Evolutionary conservation across 805 yeast genomes (phyloP), one percentile per base, ranked within the genome.

Genomic region (Debaryomyces castellii): DNA sequence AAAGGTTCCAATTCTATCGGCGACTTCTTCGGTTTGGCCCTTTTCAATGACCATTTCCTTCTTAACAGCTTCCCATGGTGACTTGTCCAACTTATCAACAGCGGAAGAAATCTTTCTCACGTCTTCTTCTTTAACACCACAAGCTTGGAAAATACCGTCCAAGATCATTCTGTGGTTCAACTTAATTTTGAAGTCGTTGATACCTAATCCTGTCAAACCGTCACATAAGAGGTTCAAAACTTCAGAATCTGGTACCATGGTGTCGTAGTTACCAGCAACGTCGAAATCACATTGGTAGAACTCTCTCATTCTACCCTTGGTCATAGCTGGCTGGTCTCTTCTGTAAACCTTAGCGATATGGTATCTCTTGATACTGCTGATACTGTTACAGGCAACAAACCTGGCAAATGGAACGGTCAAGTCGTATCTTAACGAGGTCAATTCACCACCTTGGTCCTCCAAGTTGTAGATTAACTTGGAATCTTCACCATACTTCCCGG

Each of bases 321-420:
- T 92, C 99, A 94, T 94, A 7, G 99, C 99, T 4, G 99, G 99
- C 71, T 94, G 99, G 66, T 94, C 99, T 71, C 99, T 87, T 74
- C 99, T 84, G 72, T 94, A 94, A 44, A 94, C 99, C 67, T 94
- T 94, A 56, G 99, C 99, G 53, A 94, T 89, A 71, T 94, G 99
- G 66, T 83, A 94, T 63, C 99, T 80, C 72, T 94, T 94, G 69
- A 94, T 92, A 61, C 76, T 81, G 57, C 89, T 85, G 50, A 94
- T 81, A 58, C 88, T 89, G 73, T 94, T 94, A 89, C 89, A 87
- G 16, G 99, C 99, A 45, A 92, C 96, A 60, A 80, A 94, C 63
- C 99, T 81, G 11, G 99, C 99, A 72, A 94, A 94, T 45, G 99
- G 99, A 35, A 94, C 99, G 0, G 99, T 94, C 66, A 94, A 78